Conservation (phyloP, 2,329 filamentous ascomycete genomes). For the Knoxdaviesia proteae region DNA sequence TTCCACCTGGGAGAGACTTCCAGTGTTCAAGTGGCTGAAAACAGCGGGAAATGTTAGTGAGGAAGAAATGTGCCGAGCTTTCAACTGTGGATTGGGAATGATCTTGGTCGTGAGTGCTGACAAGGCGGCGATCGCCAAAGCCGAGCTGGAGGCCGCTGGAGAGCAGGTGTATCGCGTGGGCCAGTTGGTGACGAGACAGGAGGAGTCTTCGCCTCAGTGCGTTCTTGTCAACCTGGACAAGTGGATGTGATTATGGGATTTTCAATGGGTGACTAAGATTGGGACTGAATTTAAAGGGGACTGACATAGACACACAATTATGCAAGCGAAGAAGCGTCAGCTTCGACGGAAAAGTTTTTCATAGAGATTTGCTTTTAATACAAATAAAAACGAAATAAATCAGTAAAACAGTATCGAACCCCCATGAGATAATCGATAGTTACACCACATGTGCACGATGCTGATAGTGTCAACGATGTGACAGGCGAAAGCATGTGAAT, state of each 20-base stretch:
- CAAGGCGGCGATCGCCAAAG: constrained; percentile 38
- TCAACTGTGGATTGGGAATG: constrained; percentile 94
- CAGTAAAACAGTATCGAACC: too few relatives aligned
- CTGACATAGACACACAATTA: too few relatives aligned
- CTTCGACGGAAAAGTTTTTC: too few relatives aligned
- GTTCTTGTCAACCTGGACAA: constrained; percentile 5
- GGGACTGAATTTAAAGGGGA: too few relatives aligned
- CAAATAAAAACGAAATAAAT: too few relatives aligned
- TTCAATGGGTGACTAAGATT: too few relatives aligned
- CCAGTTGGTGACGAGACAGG: constrained; percentile 37
- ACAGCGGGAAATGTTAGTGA: constrained; percentile 46
- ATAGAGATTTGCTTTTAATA: too few relatives aligned
- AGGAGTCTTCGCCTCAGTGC: constrained; percentile 5
- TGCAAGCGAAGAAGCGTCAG: too few relatives aligned
- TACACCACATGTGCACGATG: too few relatives aligned
- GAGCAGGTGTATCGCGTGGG: constrained; percentile 67
- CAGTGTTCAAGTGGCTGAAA: constrained; percentile 78
- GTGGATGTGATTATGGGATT: background rate
- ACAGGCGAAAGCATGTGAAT: too few relatives aligned
- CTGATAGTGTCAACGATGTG: too few relatives aligned
- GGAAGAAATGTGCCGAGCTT: constrained; percentile 72
- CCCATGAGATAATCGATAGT: too few relatives aligned
- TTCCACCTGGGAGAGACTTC: constrained; percentile 50
- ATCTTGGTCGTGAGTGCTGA: constrained; percentile 55
- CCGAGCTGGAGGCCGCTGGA: constrained; percentile 41